Evolutionary conservation across 2,329 filamentous ascomycete species (phyloP), one percentile per base, ranked within the genome.

Genomic region (Sarocladium strictum): DNA sequence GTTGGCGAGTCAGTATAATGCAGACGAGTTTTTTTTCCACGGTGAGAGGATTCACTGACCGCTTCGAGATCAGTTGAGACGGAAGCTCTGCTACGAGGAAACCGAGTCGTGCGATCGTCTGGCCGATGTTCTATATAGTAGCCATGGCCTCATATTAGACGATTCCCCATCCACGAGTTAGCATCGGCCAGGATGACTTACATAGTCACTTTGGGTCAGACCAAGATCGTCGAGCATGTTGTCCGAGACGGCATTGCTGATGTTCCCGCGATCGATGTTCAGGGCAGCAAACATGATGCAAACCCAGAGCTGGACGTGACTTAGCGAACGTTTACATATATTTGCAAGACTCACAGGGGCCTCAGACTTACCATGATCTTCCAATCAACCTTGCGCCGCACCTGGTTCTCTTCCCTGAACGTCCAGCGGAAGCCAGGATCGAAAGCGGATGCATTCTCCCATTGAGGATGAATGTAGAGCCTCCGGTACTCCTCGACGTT

Each of bases 61-160:
- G 58, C 60, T 79, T 80, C 23, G 69, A 73, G 26, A 80, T 62
- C 11, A 80, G 67, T 55, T 79, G 76, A 45, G 76, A 80, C 1
- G 79, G 79, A 4, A 82, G 64, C 60, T 82, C 78, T 0, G 78
- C 77, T 14, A 70, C 70, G 2, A 80, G 67, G 58, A 79, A 80
- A 10, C 66, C 72, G 3, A 76, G 58, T 52, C 62, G 60, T 35
- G 61, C 53, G 29, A 67, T 65, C 1, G 64, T 67, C 61, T 67
- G 64, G 5, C 64, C 65, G 38, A 63, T 54, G 50, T 67, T 67
- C 61, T 67, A 54, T 7, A 33, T 27, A 10, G 19, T n/a, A n/a
- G n/a, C n/a, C n/a, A n/a, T n/a, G n/a, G n/a, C n/a, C n/a, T n/a
- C n/a, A n/a, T n/a, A n/a, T n/a, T n/a, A n/a, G n/a, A n/a, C n/a